Base-by-base conservation (phyloP, 2,329 filamentous ascomycete genomes). In the Mycocentrospora acerina region DNA sequence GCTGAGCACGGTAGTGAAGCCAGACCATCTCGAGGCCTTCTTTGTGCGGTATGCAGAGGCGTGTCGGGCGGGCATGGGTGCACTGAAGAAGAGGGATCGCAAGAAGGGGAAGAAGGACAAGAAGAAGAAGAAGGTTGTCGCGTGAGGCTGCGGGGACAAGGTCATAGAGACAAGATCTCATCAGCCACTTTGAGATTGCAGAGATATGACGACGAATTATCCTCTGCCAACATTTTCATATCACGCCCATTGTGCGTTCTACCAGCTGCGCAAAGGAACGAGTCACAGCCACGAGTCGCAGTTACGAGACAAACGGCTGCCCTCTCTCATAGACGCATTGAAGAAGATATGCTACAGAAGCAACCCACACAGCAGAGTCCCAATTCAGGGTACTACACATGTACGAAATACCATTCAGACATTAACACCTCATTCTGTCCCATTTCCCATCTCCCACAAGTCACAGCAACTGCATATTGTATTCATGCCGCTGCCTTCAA, bases 31-130 rank as follows among this genome's bases (percentile, higher is more conserved):
- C 9, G 90, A 94, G 37, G 73, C 67, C 0, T 98, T 98, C 62
- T 98, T 90, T 66, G 72, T 75, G 19, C 78, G 81, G 35, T 98
- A 97, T 71, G 90, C 90, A 15, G 93, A 97, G 53, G 78, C 90
- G 3, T 96, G 90, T 71, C 96, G 95, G 73, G 74, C 78, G 0
- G 89, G 90, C 5, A 96, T 97, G 90, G 77, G 80, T 32, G 83
- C 85, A 7, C 65, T 98, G 70, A 97, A 95, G 80, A 95, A 95
- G 64, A 79, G 93, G 54, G 91, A 97, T 71, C 80, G 90, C 61
- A 95, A 86, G 69, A 91, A 88, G 77, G 83, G 84, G 53, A 87
- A 86, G 71, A 81, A 80, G 73, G 88, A 86, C 64, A 88, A 85
- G 72, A 82, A 77, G 67, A 77, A 73, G 71, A 86, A 83, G 73